Conservation (phyloP, 1,284 basidiomycete species). For the Fomitopsis pinicola region DNA sequence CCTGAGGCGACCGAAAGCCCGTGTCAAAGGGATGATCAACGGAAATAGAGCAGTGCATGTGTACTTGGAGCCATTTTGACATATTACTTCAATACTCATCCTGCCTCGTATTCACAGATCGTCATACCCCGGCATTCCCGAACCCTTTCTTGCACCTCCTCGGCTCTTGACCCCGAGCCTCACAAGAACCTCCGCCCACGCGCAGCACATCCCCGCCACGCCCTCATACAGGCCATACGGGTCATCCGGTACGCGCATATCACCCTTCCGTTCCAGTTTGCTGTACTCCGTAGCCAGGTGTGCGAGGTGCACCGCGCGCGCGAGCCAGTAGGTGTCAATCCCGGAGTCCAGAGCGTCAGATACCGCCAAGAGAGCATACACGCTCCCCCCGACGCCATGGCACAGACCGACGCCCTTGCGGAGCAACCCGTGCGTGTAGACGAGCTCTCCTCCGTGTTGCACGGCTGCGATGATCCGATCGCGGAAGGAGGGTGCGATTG, state of each 20-base stretch:
- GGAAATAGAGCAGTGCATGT: too few relatives aligned
- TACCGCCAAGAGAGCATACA: slow-evolving; percentile 46
- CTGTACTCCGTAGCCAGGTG: slow-evolving; percentile 36
- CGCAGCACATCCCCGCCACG: slow-evolving; percentile 50
- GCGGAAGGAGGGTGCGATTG: slow-evolving; percentile 16
- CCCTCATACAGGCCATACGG: slow-evolving; percentile 56
- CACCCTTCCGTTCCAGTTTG: slow-evolving; percentile 29
- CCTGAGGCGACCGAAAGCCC: too few relatives aligned
- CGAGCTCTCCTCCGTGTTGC: slow-evolving; percentile 34
- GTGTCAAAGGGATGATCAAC: too few relatives aligned
- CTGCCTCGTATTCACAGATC: too few relatives aligned
- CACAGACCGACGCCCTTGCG: slow-evolving; percentile 54
- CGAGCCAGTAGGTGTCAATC: slow-evolving; percentile 20
- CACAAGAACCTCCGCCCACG: slow-evolving; percentile 43
- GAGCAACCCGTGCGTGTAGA: slow-evolving; percentile 46
- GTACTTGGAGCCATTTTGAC: too few relatives aligned
- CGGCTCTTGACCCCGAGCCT: slow-evolving; percentile 22
- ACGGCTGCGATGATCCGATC: slow-evolving; percentile 29
- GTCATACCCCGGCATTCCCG: slow-evolving; percentile 25
- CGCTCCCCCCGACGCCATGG: slow-evolving; percentile 49
- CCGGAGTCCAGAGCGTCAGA: slow-evolving; percentile 28
- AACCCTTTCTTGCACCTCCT: slow-evolving; percentile 3
- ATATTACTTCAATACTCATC: too few relatives aligned
- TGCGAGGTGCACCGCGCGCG: slow-evolving; percentile 42
- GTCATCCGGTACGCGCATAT: slow-evolving; percentile 43